Conservation (phyloP, 805 yeast genomes). For the Metschnikowia chrysomelidarum region DNA sequence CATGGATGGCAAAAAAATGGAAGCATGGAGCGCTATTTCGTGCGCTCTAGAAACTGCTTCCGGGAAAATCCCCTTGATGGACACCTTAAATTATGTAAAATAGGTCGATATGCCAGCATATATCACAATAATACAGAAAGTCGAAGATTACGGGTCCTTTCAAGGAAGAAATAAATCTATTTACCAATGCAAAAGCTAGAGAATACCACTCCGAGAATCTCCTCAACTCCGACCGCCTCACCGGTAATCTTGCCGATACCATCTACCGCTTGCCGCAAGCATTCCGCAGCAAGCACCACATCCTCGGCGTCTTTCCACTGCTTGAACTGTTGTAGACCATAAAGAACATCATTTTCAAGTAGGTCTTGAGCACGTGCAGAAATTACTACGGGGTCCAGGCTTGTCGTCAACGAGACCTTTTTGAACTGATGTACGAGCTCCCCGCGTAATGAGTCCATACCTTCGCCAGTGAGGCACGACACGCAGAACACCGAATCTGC, state of each 20-base stretch:
- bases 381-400: conserved; percentile 64
- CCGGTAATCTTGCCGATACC: conserved; percentile 95
- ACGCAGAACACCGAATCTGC: conserved; percentile 29
- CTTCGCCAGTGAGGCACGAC: conserved; percentile 61
- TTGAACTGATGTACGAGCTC: conserved; percentile 48
- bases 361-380: conserved; percentile 78
- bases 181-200: conserved; percentile 94
- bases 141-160: too few relatives aligned
- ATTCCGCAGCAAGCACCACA: conserved; percentile 77
- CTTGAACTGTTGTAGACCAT: conserved; percentile 67
- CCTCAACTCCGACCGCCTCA: conserved; percentile 83
- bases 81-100: too few relatives aligned
- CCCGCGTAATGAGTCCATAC: conserved; percentile 48
- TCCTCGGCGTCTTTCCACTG: conserved; percentile 54
- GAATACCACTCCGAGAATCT: conserved; percentile 86
- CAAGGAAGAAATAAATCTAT: conserved; percentile 32
- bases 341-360: conserved; percentile 68
- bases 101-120: neutral
- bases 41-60: too few relatives aligned
- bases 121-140: neutral
- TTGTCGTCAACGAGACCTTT: conserved; percentile 46
- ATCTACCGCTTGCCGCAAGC: conserved; percentile 66
- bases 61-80: too few relatives aligned
- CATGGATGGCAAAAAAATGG: too few relatives aligned
- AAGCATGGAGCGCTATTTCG: too few relatives aligned